Evolutionary conservation across 306 rosid species (phyloP), one percentile per base, ranked within the genome.

Genomic region (Crotalaria pallida): DNA sequence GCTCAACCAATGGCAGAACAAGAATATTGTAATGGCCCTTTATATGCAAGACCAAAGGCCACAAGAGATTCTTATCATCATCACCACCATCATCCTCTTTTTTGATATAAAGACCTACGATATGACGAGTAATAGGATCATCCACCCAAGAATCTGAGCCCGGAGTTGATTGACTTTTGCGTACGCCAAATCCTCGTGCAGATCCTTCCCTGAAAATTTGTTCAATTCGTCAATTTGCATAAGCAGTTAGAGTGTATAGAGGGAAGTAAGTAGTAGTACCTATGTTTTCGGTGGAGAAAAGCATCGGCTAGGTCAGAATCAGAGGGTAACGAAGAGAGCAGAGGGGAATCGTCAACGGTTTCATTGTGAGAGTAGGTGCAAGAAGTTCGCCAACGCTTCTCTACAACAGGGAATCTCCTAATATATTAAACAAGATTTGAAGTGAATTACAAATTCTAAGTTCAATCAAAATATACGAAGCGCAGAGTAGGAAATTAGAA

Each of bases 91-190:
- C 84, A 26, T 83, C 83, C 69, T 67, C 81, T 55, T 88, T 86
- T 72, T 84, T 86, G 81, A 88, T 66, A 65, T 86, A 85, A 61
- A 94, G 82, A 38, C 91, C 83, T 41, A 91, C 75, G 50, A 91
- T 75, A 80, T 94, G 95, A 13, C 92, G 89, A 12, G 92, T 94
- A 60, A 91, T 81, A 26, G 99, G 99, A 78, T 91, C 99, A 80
- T 94, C 99, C 53, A 87, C 87, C 96, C 98, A 94, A 12, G 98
- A 90, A 84, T 94, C 98, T 6, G 90, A 88, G 12, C 98, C 95
- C 33, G 78, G 73, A 74, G 89, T 67, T 19, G 97, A 91, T 57
- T 84, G 85, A 50, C 80, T 82, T 31, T 80, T 66, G 22, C 98
- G 96, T 36, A 90, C 53, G 44, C 96, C 97, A 75, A 84, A 83